Evolutionary conservation across 495 filamentous ascomycete genomes (phyloP).

Genomic region (Margaritispora aquatica): DNA sequence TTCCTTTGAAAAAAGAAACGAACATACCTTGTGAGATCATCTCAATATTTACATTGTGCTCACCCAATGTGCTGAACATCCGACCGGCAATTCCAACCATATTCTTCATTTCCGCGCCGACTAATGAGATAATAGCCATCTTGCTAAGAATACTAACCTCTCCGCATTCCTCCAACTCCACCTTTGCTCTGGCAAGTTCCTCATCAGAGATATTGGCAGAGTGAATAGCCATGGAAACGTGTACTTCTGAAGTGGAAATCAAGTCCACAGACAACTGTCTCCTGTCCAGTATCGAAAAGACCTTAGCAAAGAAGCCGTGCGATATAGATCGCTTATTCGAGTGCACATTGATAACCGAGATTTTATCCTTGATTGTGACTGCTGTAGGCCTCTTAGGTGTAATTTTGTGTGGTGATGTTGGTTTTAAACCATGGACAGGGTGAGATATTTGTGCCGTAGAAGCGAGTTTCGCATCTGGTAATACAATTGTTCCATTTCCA

Average conservation of each 20-base stretch:
- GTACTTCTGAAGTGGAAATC: constrained; percentile 89
- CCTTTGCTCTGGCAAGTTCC: constrained; percentile 58
- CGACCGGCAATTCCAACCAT: constrained; percentile 85
- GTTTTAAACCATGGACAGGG: constrained; percentile 21
- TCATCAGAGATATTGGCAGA: constrained; percentile 59
- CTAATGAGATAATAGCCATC: constrained; percentile 89
- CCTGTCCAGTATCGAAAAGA: constrained; percentile 79
- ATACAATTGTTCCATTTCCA: constrained; percentile 81
- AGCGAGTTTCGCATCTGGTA: constrained; percentile 44
- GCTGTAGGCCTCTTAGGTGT: constrained; percentile 75
- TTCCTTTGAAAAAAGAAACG: background rate
- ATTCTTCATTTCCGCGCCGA: constrained; percentile 92
- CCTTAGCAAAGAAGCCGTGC: constrained; percentile 85
- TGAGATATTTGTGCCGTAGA: constrained; percentile 23
- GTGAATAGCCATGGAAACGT: constrained; percentile 93
- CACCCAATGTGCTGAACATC: constrained; percentile 86
- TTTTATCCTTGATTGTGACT: constrained; percentile 91
- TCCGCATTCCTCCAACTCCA: constrained; percentile 70
- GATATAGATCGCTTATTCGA: constrained; percentile 83
- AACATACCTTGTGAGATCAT: constrained; percentile 92
- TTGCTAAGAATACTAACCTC: constrained; percentile 76
- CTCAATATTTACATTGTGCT: constrained; percentile 86
- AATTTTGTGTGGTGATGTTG: constrained; percentile 33
- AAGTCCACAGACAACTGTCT: constrained; percentile 81
- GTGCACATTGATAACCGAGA: constrained; percentile 90